Evolutionary conservation across 1,284 basidiomycete genomes (phyloP).

Genomic region (Moesziomyces antarcticus): DNA sequence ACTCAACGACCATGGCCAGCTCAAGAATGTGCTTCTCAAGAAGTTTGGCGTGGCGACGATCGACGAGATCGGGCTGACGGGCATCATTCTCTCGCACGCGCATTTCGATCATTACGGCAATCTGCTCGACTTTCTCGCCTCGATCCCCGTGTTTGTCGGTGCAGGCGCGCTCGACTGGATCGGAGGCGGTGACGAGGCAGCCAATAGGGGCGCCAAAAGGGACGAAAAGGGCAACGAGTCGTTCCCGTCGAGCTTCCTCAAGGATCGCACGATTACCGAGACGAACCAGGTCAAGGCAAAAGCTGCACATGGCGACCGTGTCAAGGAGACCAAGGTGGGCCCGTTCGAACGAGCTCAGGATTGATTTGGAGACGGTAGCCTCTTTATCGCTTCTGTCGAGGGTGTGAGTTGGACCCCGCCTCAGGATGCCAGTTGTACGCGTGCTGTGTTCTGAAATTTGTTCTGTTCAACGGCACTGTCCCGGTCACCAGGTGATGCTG

Average conservation of each 20-base stretch:
- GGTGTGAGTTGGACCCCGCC: slow-evolving; percentile 16
- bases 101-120: slow-evolving; percentile 36
- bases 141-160: slow-evolving; percentile 20
- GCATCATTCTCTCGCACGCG: slow-evolving; percentile 27
- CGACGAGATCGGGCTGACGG: slow-evolving; percentile 13
- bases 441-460: no score
- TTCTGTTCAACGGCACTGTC: slow-evolving; percentile 14
- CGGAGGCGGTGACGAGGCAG: slow-evolving; percentile 24
- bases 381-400: slow-evolving; percentile 12
- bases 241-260: slow-evolving; percentile 21
- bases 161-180: slow-evolving; percentile 23
- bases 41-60: slow-evolving; percentile 20
- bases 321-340: slow-evolving; percentile 11
- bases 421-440: slow-evolving; percentile 7
- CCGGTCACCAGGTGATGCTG: slow-evolving; percentile 15
- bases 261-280: slow-evolving; percentile 11
- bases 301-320: background rate
- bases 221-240: slow-evolving; percentile 12
- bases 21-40: slow-evolving; percentile 13
- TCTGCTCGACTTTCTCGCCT: slow-evolving; percentile 15
- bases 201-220: slow-evolving; percentile 8
- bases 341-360: slow-evolving; percentile 24
- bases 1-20: slow-evolving; percentile 10
- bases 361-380: slow-evolving; percentile 23
- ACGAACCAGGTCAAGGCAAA: slow-evolving; percentile 4